Evolutionary conservation across 176 grass and related monocot genomes (phyloP), one percentile per base, ranked within the genome.

Genomic region (Phoenix roebelenii): DNA sequence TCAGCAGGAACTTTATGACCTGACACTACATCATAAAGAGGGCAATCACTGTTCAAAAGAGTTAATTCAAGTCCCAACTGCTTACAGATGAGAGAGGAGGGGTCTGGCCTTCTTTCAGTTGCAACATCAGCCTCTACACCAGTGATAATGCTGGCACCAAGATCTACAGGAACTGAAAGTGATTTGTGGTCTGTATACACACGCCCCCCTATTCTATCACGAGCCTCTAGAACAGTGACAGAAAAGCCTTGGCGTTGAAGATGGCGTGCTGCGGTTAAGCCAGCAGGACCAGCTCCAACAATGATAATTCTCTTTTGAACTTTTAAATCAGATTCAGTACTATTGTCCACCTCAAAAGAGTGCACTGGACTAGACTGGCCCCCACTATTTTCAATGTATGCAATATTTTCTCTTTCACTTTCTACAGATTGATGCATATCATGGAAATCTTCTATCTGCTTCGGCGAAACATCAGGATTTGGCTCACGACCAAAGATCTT

Each of bases 121-220:
- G 84, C 84, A 66, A 98, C 73, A 77, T 98, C 93, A 78, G 87
- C 93, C 64, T 98, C 84, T 29, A 98, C 76, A 65, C 93, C 93
- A 12, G 93, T 98, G 60, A 98, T 98, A 73, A 98, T 98, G 71
- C 93, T 98, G 72, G 93, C 93, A 88, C 93, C 93, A 75, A 98
- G 76, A 98, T 98, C 93, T 2, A 98, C 88, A 60, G 93, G 93
- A 69, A 98, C 87, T 64, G 93, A 98, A 64, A 98, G 93, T 18
- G 93, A 98, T 28, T 66, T 60, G 18, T 60, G 69, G 74, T 98
- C 93, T 72, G 93, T 98, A 65, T 82, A 77, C 63, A 98, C 93
- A 64, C 93, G 93, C 28, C 93, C 93, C 7, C 93, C 93, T 67
- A 92, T 78, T 63, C 88, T 88, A 77, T 81, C 76, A 10, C 93